Conservation (phyloP, 2,329 filamentous ascomycete species). For the Bimuria novae-zelandiae region DNA sequence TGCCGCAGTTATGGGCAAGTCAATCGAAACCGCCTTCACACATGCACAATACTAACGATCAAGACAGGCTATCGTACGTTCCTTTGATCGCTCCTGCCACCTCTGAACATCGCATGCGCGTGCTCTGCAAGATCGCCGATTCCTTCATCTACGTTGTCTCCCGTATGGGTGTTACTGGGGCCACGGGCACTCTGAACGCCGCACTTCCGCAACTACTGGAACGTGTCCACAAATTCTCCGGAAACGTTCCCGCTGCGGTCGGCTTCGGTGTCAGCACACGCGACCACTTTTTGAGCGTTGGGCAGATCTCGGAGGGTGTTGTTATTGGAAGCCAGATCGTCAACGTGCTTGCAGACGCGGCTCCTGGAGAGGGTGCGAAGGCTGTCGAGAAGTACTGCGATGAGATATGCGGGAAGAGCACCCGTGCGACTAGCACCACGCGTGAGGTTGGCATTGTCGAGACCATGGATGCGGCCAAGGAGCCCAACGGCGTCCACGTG, state of each 20-base stretch:
- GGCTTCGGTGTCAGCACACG: conserved; percentile 96
- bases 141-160: conserved; percentile 99
- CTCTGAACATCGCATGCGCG: conserved; percentile 89
- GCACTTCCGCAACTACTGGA: conserved; percentile 80
- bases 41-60: conserved; percentile 15
- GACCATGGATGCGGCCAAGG: conserved; percentile 64
- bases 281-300: conserved; percentile 88
- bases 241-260: conserved; percentile 86
- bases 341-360: conserved; percentile 73
- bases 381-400: conserved; percentile 87
- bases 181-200: conserved; percentile 78
- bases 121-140: conserved; percentile 94
- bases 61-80: conserved; percentile 79
- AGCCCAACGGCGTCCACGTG: conserved; percentile 68
- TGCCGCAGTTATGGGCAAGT: conserved; percentile 76
- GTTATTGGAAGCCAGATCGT: conserved; percentile 97
- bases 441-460: conserved; percentile 73
- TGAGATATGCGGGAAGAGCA: conserved; percentile 65
- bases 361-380: conserved; percentile 67
- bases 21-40: conserved; percentile 8
- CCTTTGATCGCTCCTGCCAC: conserved; percentile 96
- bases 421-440: conserved; percentile 55
- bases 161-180: conserved; percentile 94
- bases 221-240: conserved; percentile 89
- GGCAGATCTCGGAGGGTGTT: conserved; percentile 85